Percentiles rank a stretch among this genome's conserved stretches.
Conservation (phyloP, 148 eudicot species). For the Rhododendron ferrugineum region DNA sequence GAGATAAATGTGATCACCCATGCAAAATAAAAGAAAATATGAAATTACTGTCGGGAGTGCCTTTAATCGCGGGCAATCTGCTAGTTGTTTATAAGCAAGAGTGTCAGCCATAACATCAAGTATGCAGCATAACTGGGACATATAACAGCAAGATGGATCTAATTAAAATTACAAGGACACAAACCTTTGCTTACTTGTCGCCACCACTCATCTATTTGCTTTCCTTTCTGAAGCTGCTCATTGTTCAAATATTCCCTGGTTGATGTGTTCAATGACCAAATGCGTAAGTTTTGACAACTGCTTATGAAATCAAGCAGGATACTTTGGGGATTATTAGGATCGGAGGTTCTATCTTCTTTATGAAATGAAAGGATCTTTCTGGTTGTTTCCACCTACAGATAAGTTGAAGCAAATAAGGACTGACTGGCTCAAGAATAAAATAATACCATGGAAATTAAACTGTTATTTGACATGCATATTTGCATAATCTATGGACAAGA, state of each 20-base stretch:
- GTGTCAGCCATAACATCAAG: not conserved
- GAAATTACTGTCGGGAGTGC: not conserved
- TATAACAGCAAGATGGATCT: not conserved
- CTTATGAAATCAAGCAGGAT: conserved; percentile 88
- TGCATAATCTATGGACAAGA: not conserved
- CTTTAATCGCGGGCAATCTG: not conserved
- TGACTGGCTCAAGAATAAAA: conserved; percentile 3
- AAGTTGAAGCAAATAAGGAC: conserved; percentile 12
- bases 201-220: conserved; percentile 99
- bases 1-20: not conserved
- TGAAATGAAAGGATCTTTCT: conserved; percentile 84
- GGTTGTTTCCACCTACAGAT: conserved; percentile 69
- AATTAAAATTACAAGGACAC: not conserved
- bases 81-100: not conserved
- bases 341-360: conserved; percentile 74
- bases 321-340: conserved; percentile 74
- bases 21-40: not conserved
- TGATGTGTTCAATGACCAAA: conserved; percentile 77
- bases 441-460: not conserved
- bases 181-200: conserved; percentile 91
- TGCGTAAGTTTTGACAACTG: conserved; percentile 86
- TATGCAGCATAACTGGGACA: not conserved
- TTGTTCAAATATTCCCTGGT: conserved; percentile 71
- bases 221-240: conserved; percentile 97
- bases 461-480: not conserved